Conservation (phyloP, 257 asterid genomes). For the Primulina huaijiensis region DNA sequence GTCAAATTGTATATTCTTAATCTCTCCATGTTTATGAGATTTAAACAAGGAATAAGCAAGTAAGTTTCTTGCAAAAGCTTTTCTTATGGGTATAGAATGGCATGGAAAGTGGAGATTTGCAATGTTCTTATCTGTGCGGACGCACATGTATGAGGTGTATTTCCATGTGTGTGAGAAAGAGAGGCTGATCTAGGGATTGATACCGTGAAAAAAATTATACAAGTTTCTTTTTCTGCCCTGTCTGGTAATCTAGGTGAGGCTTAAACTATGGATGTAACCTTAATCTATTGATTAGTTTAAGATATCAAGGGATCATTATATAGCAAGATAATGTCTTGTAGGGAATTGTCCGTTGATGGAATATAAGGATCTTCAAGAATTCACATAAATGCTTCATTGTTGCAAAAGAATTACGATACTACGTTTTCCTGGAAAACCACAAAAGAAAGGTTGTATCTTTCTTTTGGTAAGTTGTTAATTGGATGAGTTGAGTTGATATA, state of each 20-base stretch:
- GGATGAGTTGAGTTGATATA: too few relatives aligned
- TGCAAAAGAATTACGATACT: neutral
- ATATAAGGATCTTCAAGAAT: neutral
- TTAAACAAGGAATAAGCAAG: neutral
- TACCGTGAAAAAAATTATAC: neutral
- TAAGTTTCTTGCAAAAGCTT: neutral
- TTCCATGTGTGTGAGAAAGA: neutral
- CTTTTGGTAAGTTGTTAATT: neutral
- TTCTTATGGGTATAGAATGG: neutral
- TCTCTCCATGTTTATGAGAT: neutral
- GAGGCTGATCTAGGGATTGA: neutral
- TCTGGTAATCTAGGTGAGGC: neutral
- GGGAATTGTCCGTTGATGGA: neutral
- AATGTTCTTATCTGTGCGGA: neutral
- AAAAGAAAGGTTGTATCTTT: too few relatives aligned
- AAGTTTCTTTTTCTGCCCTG: neutral
- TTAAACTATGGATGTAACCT: neutral
- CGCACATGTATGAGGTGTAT: neutral
- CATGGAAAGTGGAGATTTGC: neutral
- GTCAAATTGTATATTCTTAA: neutral
- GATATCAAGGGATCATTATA: neutral
- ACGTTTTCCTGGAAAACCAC: neutral
- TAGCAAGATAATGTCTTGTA: neutral
- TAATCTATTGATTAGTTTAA: neutral
- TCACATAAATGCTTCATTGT: neutral